Base-by-base conservation (phyloP, 2,329 filamentous ascomycete genomes). In the Ophiostoma quercus region DNA sequence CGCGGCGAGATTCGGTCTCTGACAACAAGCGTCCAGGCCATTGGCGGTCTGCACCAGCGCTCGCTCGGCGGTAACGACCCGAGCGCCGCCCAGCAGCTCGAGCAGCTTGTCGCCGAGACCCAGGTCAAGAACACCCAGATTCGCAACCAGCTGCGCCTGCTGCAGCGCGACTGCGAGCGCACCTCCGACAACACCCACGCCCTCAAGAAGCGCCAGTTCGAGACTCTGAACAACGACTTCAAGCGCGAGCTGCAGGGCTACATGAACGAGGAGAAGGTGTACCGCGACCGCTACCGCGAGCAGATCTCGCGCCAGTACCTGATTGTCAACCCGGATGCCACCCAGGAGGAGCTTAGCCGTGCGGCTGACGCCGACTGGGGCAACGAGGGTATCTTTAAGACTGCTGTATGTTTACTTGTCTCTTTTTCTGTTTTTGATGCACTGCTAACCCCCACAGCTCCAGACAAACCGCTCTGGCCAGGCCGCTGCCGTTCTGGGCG, bases 271-370 rank as follows among this genome's bases (percentile, higher is more conserved):
- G 92, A 95, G 82, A 82, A 85, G 71, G 84, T 85, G 65, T 94
- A 92, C 81, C 85, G 87, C 76, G 84, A 87, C 77, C 83, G 88
- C 73, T 92, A 92, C 79, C 86, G 89, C 72, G 90, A 93, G 73
- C 90, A 92, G 78, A 92, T 94, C 77, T 87, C 87, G 71, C 85
- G 92, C 75, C 92, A 95, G 79, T 94, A 92, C 79, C 84, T 87
- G 70, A 93, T 94, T 76, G 90, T 92, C 74, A 92, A 93, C 77
- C 91, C 91, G 68, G 88, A 92, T 63, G 92, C 91, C n/a, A 85
- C 85, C 67, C 90, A 93, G 71, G 82, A 85, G 1, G 90, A 94
- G 79, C 88, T 94, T 2, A 81, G 84, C 67, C 82, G 91, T 77
- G 90, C 90, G 3, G 82, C 87, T 32, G 84, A 91, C 74, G 83